Evolutionary conservation across 2,329 filamentous ascomycete species (phyloP).

Genomic region (Trichoderma sp.): DNA sequence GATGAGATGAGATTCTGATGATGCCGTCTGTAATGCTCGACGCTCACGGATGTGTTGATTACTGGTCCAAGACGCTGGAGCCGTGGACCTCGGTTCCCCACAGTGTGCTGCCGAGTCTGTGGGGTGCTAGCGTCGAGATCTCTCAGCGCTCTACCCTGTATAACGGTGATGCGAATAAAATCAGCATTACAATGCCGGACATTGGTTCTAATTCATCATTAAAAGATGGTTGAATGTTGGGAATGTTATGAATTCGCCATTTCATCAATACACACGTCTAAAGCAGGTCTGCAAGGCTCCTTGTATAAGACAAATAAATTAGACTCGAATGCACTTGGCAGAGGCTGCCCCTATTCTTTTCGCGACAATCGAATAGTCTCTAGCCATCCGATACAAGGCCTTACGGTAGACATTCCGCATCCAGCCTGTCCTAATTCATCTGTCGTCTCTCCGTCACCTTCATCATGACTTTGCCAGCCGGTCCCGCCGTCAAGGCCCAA

Average conservation of each 20-base stretch:
- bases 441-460: not conserved
- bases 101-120: not conserved
- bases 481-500: not conserved
- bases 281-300: too few species aligned
- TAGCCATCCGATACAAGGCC: not conserved
- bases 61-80: not conserved
- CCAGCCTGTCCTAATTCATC: not conserved
- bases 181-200: not conserved
- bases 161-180: not conserved
- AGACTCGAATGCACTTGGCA: too few species aligned
- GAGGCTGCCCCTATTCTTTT: too few species aligned
- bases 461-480: not conserved
- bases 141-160: not conserved
- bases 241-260: not conserved
- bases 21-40: not conserved
- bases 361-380: too few species aligned
- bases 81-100: conserved; percentile 18
- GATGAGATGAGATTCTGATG: not conserved
- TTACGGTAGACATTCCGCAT: not conserved
- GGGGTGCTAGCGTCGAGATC: not conserved
- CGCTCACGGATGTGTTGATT: not conserved
- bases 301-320: too few species aligned
- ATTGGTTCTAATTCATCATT: not conserved
- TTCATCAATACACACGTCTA: not conserved
- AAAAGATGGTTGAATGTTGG: not conserved